These are phyloP conservation scores for Bipolaris gigantea DNA, from an alignment of 2,329 filamentous ascomycete species.

Conservation along the genomic window DNA sequence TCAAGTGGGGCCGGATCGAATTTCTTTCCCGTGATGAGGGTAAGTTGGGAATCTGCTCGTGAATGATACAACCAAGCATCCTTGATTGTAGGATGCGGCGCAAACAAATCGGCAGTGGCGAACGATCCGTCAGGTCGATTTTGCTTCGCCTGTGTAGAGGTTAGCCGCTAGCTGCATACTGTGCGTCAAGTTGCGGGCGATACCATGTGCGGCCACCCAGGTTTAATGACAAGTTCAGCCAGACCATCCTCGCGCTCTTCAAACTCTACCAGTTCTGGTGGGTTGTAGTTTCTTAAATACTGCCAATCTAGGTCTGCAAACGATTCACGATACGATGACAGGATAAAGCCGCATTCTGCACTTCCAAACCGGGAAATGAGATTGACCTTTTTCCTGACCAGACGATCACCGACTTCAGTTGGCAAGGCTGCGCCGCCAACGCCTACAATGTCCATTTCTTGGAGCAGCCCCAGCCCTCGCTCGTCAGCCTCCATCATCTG, in stretches of 20 bases:
- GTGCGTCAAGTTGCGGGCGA: not conserved
- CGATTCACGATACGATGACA: conserved; percentile 64
- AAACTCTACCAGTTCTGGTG: conserved; percentile 52
- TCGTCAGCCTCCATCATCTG: conserved; percentile 89
- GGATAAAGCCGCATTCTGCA: conserved; percentile 66
- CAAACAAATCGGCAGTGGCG: conserved; percentile 65
- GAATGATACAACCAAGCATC: conserved; percentile 66
- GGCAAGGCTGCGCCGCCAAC: conserved; percentile 65
- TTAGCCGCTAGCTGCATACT: not conserved
- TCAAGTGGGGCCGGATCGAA: conserved; percentile 67
- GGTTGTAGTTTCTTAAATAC: conserved; percentile 55
- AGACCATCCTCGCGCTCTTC: conserved; percentile 43
- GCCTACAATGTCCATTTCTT: conserved; percentile 62
- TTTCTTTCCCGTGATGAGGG: conserved; percentile 68
- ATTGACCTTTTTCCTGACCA: conserved; percentile 57
- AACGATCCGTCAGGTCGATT: conserved; percentile 64
- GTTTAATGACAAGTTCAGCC: conserved; percentile 60
- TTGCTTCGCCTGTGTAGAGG: conserved; percentile 49
- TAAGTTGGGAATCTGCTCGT: conserved; percentile 63
- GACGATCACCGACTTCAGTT: conserved; percentile 54
- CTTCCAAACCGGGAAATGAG: conserved; percentile 66
- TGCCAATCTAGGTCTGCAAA: conserved; percentile 61
- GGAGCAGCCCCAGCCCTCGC: conserved; percentile 71
- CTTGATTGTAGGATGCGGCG: conserved; percentile 54
- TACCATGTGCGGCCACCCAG: conserved; percentile 60